These are phyloP conservation scores for Yamadazyma phyllophila DNA, from an alignment of 805 yeast genomes.

Conservation along the genomic window DNA sequence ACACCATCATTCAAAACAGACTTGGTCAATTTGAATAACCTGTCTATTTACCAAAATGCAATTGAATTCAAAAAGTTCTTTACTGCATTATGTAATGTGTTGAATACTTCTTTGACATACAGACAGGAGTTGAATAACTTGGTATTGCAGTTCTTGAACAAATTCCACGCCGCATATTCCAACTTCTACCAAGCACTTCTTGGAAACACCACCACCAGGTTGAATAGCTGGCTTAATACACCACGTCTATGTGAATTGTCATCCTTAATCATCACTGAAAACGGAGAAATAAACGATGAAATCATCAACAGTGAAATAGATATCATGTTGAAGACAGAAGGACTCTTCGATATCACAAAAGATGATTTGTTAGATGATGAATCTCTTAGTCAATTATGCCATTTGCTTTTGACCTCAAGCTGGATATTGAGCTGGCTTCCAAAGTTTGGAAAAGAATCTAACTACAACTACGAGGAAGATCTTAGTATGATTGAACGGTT, in stretches of 20 bases:
- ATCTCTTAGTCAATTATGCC: constrained; percentile 49
- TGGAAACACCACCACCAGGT: constrained; percentile 9
- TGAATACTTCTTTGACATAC: constrained; percentile 60
- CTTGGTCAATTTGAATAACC: constrained; percentile 6
- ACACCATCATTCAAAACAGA: neutral
- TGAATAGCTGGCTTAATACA: constrained; percentile 30
- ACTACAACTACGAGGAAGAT: constrained; percentile 22
- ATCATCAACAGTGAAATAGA: constrained; percentile 24
- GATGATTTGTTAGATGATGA: constrained; percentile 55
- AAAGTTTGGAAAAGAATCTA: constrained; percentile 43
- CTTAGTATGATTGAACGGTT: constrained; percentile 30
- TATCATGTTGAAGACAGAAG: constrained; percentile 24
- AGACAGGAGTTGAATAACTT: constrained; percentile 52
- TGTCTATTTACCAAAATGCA: constrained; percentile 40
- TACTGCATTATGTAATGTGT: constrained; percentile 45
- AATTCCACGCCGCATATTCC: constrained; percentile 32
- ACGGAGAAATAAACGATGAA: constrained; percentile 15
- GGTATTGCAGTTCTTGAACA: constrained; percentile 37
- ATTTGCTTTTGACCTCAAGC: constrained; percentile 51
- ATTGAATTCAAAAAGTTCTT: constrained; percentile 47
- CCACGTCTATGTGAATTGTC: constrained; percentile 24
- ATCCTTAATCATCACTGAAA: constrained; percentile 15
- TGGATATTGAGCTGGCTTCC: constrained; percentile 67
- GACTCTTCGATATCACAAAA: constrained; percentile 27
- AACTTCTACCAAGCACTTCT: constrained; percentile 38